Base-by-base conservation (phyloP, 768 basidiomycete genomes). In the Podaxis pistillaris region DNA sequence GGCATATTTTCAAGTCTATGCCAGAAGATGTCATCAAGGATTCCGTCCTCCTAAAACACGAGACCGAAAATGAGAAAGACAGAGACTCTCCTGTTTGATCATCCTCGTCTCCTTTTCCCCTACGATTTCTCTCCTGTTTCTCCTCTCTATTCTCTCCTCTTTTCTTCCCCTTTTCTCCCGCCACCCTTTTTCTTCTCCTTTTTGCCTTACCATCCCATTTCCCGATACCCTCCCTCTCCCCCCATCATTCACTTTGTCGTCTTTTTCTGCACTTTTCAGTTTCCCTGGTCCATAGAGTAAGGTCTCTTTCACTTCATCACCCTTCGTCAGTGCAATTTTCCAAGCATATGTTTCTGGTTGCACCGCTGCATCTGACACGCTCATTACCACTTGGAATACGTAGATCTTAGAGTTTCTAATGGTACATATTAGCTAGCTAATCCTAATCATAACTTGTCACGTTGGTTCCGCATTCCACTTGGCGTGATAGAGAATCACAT, bases 11-110 rank as follows among this genome's bases (percentile, higher is more conserved):
- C 68, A 70, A 73, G 38, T 77, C 78, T 7, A 72, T 74, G 22
- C 71, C 73, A 37, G 77, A 76, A 63, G 80, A 80, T 46, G 79
- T 81, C 30, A 65, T 82, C 52, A 74, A 75, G 50, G 81, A 82
- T 62, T 61, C 66, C 11, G 49, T 63, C 24, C 52, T 59, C 37
- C n/a, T n/a, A 15, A 49, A 40, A 38, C 54, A 50, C 8, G 44
- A 56, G 15, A 28, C 5, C 19, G 54, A 56, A 9, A 36, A 40
- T 24, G 55, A 55, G 24, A 50, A 53, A 19, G 36, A 28, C n/a
- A 11, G n/a, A 24, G 41, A 2, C 3, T n/a, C 54, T 15, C 6
- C 19, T n/a, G 54, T 50, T 28, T 50, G 26, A 50, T 17, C 40
- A 2, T 46, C 37, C 36, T 50, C 38, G 13, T 30, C 36, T 11